Percentiles rank a stretch among this genome's conserved stretches.
Evolutionary conservation across 352 stramenopile species (phyloP).

Genomic region (Pythium rhizo-oryzae): DNA sequence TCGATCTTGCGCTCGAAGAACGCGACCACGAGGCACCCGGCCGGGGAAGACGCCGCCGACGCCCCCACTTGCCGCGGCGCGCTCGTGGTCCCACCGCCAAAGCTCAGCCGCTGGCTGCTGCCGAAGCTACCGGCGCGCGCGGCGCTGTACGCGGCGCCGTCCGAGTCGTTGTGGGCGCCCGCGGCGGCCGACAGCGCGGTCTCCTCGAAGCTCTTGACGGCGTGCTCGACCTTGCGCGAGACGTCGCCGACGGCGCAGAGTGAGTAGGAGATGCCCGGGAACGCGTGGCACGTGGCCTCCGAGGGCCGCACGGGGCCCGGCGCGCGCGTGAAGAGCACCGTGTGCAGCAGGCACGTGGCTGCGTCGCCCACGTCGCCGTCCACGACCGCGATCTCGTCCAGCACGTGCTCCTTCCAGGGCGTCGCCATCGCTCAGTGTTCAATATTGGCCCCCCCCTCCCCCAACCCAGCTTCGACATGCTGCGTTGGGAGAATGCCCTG

Average conservation of each 20-base stretch:
- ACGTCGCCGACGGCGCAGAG: constrained; percentile 79
- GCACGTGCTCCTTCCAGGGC: constrained; percentile 61
- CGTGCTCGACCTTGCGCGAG: constrained; percentile 75
- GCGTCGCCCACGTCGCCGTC: constrained; percentile 63
- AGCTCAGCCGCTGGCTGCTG: constrained; percentile 19
- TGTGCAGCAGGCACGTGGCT: constrained; percentile 74
- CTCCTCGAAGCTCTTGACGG: constrained; percentile 67
- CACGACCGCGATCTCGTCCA: constrained; percentile 66
- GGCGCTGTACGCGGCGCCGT: constrained; percentile 25
- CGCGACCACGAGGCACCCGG: constrained; percentile 60
- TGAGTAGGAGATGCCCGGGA: constrained; percentile 78
- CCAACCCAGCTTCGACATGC: not conserved
- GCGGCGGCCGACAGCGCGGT: constrained; percentile 22
- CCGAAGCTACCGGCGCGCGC: constrained; percentile 28
- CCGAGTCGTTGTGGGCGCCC: constrained; percentile 6
- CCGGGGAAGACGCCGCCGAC: not conserved
- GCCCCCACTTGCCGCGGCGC: no score
- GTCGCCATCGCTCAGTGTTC: not conserved
- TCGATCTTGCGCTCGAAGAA: constrained; percentile 87
- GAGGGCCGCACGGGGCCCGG: constrained; percentile 71
- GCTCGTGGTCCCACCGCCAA: not conserved
- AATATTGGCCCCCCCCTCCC: no score
- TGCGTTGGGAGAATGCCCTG: not conserved
- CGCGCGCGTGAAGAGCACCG: constrained; percentile 79
- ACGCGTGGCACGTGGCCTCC: constrained; percentile 75